Conservation (phyloP, 495 filamentous ascomycete species). For the Trichoderma reesei region DNA sequence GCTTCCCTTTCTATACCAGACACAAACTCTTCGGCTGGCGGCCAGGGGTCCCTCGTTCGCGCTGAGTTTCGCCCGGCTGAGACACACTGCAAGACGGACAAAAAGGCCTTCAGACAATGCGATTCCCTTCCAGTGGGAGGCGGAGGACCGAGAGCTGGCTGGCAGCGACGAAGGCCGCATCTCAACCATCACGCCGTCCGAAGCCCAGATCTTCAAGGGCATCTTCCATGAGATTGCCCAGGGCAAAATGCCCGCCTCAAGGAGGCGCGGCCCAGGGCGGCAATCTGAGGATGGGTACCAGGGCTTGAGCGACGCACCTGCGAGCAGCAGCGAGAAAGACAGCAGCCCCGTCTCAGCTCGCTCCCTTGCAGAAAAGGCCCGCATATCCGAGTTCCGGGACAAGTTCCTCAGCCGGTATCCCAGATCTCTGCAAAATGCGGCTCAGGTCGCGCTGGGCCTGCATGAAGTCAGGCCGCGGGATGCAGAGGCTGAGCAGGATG, state of each 20-base stretch:
- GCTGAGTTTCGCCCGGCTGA: neutral
- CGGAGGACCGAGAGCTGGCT: neutral
- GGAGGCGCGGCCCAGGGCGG: neutral
- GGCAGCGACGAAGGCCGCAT: neutral
- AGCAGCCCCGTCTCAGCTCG: neutral
- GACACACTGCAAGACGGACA: neutral
- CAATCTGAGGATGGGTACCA: neutral
- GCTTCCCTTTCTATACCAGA: conserved; percentile 52
- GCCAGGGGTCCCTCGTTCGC: neutral
- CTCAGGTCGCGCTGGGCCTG: conserved; percentile 10
- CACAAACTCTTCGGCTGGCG: conserved; percentile 44
- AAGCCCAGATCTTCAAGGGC: conserved; percentile 44
- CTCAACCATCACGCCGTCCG: conserved; percentile 46
- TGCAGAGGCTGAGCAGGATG: neutral
- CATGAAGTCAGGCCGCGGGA: neutral
- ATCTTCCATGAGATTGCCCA: conserved; percentile 48
- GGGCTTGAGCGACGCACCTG: conserved; percentile 14
- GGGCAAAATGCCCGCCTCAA: conserved; percentile 9
- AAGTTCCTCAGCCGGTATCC: conserved; percentile 10
- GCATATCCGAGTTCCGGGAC: neutral
- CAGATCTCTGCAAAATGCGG: conserved; percentile 10
- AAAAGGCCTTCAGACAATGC: neutral
- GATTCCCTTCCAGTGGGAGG: neutral
- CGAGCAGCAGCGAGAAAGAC: neutral
- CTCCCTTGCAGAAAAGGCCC: neutral